These are phyloP conservation scores for Phlebopus sp. DNA, from an alignment of 1,284 basidiomycete species.

Conservation along the genomic window DNA sequence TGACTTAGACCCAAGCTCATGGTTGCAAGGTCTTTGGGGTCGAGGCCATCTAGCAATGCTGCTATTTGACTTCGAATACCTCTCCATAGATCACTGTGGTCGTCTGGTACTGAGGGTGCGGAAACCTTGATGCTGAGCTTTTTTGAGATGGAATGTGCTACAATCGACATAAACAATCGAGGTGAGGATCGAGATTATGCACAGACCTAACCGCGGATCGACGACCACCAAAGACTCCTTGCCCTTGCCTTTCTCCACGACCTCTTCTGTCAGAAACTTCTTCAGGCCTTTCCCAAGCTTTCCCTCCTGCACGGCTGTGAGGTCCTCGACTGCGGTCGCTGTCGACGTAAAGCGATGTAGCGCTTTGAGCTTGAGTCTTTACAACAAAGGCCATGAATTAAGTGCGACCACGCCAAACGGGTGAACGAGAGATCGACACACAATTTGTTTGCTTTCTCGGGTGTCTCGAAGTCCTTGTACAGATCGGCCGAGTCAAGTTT, in stretches of 20 bases:
- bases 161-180: conserved; percentile 8
- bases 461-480: conserved; percentile 90
- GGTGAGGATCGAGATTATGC: not conserved
- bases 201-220: conserved; percentile 87
- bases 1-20: conserved; percentile 98
- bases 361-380: conserved; percentile 89
- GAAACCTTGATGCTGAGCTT: conserved; percentile 90
- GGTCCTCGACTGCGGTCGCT: conserved; percentile 97
- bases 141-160: conserved; percentile 86
- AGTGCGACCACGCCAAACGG: conserved; percentile 6
- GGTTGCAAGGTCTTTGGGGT: conserved; percentile 94
- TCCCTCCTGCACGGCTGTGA: conserved; percentile 89
- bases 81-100: conserved; percentile 82
- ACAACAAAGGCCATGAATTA: conserved; percentile 2
- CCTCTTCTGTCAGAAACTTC: conserved; percentile 89
- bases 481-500: conserved; percentile 86
- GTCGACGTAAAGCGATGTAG: conserved; percentile 97
- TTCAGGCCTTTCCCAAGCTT: conserved; percentile 92
- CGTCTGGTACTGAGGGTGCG: conserved; percentile 38
- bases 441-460: conserved; percentile 90
- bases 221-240: conserved; percentile 88
- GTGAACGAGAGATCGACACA: conserved; percentile 41
- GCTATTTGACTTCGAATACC: conserved; percentile 92
- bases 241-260: conserved; percentile 83
- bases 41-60: conserved; percentile 83